Base-by-base conservation (phyloP, 2,329 filamentous ascomycete genomes). In the Penicillium thymicola region DNA sequence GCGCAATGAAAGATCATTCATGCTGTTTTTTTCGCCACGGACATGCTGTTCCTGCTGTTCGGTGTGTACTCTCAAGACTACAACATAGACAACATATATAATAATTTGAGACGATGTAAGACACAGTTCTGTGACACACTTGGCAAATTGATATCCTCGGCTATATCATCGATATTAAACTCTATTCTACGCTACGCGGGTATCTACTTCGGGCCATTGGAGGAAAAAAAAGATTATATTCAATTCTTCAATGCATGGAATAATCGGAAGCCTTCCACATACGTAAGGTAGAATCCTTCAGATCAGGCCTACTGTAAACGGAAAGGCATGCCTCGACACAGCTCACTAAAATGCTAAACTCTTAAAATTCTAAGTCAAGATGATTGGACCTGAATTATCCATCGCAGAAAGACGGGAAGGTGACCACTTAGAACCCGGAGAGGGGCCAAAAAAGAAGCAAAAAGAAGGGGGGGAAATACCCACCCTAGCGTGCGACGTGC, bases 401-500 rank as follows among this genome's bases (percentile, higher is more conserved):
- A 46, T 37, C 21, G n/a, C 38, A 36, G n/a, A 51, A 49, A 55
- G 36, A 46, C 41, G 41, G 47, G 40, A 45, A 34, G 30, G 47
- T 42, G 46, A n/a, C 53, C 53, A 55, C 18, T 55, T 7, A 51
- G 28, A 46, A 34, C 16, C 21, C 34, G 5, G 5, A 36, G 36
- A 41, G 44, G 45, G 36, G 28, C 51, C 11, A 25, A 50, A 49
- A 21, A 49, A 50, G 28, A 51, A 51, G 38, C 49, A 45, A 45
- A 51, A 44, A 23, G 23, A 30, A 52, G 23, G 32, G 41, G 23
- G 14, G 11, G 13, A 23, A 23, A 16, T 21, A 13, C 11, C 44
- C 44, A 49, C 41, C 40, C 41, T 51, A 52, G 34, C 27, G 27
- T 52, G 54, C 47, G 23, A 41, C 27, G 27, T 52, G 54, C 47